These are phyloP conservation scores for Cyanodermella asteris DNA, from an alignment of 2,329 filamentous ascomycete genomes.

Conservation along the genomic window DNA sequence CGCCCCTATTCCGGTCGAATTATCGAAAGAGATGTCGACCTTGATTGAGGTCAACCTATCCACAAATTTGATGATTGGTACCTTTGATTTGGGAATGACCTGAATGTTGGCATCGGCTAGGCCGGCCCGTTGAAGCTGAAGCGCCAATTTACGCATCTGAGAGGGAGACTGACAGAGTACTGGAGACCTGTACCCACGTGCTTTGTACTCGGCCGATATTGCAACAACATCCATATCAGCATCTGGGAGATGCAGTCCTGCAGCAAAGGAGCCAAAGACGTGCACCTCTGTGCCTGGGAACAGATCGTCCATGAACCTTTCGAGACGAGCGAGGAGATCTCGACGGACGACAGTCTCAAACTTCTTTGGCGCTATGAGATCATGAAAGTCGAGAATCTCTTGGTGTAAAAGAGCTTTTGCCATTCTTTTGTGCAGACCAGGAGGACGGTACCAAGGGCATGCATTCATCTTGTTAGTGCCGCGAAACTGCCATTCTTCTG, in stretches of 20 bases:
- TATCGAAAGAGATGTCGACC: conserved; percentile 91
- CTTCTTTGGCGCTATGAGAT: conserved; percentile 53
- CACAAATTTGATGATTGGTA: conserved; percentile 81
- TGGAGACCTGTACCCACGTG: conserved; percentile 26
- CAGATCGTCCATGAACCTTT: conserved; percentile 31
- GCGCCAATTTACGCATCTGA: conserved; percentile 39
- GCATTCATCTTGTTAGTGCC: too few relatives aligned
- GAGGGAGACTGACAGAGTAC: conserved; percentile 28
- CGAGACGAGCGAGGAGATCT: conserved; percentile 49
- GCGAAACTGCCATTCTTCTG: too few relatives aligned
- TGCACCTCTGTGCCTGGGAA: conserved; percentile 42
- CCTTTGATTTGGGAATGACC: conserved; percentile 53
- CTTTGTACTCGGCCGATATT: conserved; percentile 38
- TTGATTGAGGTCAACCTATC: conserved; percentile 58
- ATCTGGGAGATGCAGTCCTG: conserved; percentile 53
- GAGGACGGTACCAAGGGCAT: too few relatives aligned
- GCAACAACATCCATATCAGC: conserved; percentile 91
- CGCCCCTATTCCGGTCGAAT: conserved; percentile 57
- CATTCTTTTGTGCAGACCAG: conserved; percentile 14
- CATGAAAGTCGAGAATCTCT: conserved; percentile 74
- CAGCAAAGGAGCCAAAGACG: conserved; percentile 85
- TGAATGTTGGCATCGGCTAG: conserved; percentile 40
- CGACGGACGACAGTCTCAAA: conserved; percentile 59
- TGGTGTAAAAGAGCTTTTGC: conserved; percentile 79
- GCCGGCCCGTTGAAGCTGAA: conserved; percentile 31